Conservation (phyloP, 2,329 filamentous ascomycete genomes). For the Tolypocladium sp. region DNA sequence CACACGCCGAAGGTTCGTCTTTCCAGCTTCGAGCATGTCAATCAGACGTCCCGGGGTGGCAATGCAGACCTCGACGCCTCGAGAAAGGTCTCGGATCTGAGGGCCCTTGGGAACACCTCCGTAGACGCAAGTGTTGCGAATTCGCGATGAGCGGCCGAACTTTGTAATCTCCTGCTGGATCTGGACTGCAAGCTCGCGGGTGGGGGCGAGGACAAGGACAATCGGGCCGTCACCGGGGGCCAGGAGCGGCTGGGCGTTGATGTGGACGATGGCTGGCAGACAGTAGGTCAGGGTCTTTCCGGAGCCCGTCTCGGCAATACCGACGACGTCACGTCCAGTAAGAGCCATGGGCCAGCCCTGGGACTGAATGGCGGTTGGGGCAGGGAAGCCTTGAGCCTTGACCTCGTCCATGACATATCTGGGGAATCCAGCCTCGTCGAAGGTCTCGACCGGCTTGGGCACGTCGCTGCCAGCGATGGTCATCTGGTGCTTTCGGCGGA, state of each 20-base stretch:
- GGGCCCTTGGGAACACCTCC: constrained; percentile 97
- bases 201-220: constrained; percentile 89
- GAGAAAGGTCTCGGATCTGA: constrained; percentile 88
- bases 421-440: constrained; percentile 96
- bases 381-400: constrained; percentile 92
- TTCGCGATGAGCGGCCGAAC: constrained; percentile 94
- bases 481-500: constrained; percentile 80
- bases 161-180: constrained; percentile 99
- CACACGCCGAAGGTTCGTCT: constrained; percentile 95
- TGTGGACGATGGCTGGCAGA: constrained; percentile 95
- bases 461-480: constrained; percentile 71
- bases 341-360: constrained; percentile 99
- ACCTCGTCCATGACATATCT: constrained; percentile 97
- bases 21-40: constrained; percentile 95
- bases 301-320: constrained; percentile 98
- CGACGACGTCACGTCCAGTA: constrained; percentile 93
- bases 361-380: constrained; percentile 91
- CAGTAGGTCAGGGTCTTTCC: constrained; percentile 99
- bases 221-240: constrained; percentile 94
- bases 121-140: constrained; percentile 98
- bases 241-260: constrained; percentile 96
- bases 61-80: constrained; percentile 97
- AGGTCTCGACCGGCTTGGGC: constrained; percentile 90
- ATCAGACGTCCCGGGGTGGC: constrained; percentile 96
- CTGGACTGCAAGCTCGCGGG: constrained; percentile 94